A percentile compares a stretch with the other conserved stretches of the same genome.
Conservation (phyloP, 2,329 filamentous ascomycete genomes). For the Myriosclerotinia duriaeana region DNA sequence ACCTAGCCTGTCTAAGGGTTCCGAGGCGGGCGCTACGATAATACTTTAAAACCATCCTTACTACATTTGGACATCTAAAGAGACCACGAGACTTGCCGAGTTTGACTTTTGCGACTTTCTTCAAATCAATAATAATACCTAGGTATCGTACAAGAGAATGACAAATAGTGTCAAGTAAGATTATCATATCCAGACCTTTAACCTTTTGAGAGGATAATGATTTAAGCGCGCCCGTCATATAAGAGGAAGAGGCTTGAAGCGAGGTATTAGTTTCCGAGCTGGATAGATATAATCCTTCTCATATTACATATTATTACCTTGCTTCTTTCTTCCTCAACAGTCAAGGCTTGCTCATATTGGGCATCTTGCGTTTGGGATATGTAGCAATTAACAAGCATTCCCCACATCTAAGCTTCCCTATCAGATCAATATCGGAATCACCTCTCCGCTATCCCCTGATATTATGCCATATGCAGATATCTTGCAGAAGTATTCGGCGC, state of each 20-base stretch:
- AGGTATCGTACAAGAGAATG: background rate
- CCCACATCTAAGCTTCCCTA: constrained; percentile 15
- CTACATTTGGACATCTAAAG: background rate
- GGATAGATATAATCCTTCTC: background rate
- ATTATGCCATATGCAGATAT: constrained; percentile 8
- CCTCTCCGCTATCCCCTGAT: constrained; percentile 14
- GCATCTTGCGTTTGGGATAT: background rate
- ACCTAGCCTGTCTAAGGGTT: background rate
- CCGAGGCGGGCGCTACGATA: background rate
- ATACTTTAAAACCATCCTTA: background rate
- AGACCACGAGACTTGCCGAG: constrained; percentile 10
- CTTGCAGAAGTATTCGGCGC: constrained; percentile 2
- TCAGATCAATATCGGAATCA: constrained; percentile 3
- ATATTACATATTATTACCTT: background rate
- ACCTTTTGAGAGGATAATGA: background rate
- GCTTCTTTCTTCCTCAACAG: background rate
- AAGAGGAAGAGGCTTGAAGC: background rate
- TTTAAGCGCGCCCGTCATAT: constrained; percentile 2
- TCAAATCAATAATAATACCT: background rate
- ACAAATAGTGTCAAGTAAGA: constrained; percentile 4
- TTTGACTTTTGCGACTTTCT: constrained; percentile 1
- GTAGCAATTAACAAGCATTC: constrained; percentile 12
- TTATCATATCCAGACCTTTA: background rate
- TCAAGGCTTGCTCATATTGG: background rate
- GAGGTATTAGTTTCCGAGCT: background rate